Evolutionary conservation across 2,329 filamentous ascomycete genomes (phyloP).

Genomic region (Colletotrichum abscissum): DNA sequence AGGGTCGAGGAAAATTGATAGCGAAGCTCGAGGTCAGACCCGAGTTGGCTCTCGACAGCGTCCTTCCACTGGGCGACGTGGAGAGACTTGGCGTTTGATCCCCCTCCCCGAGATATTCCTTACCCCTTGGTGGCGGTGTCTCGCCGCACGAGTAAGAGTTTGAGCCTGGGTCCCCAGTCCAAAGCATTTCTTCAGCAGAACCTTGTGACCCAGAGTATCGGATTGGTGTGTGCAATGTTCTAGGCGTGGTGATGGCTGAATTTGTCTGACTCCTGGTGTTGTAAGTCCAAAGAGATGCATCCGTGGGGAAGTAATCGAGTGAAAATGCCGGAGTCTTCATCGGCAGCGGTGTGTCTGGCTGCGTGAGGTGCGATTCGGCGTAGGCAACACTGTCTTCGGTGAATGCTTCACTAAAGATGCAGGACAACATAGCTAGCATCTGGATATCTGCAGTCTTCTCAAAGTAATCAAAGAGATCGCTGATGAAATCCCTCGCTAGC

Average conservation of each 20-base stretch:
- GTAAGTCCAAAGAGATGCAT: slow-evolving; percentile 64
- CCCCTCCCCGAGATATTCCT: slow-evolving; percentile 56
- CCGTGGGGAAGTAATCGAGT: slow-evolving; percentile 73
- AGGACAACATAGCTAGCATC: slow-evolving; percentile 79
- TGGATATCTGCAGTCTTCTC: slow-evolving; percentile 73
- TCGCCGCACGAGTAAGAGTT: slow-evolving; percentile 72
- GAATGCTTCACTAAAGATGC: slow-evolving; percentile 73
- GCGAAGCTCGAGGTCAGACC: slow-evolving; percentile 67
- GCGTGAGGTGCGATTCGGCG: slow-evolving; percentile 65
- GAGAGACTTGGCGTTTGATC: slow-evolving; percentile 65
- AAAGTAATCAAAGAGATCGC: slow-evolving; percentile 72
- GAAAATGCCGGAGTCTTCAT: slow-evolving; percentile 76
- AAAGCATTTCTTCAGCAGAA: slow-evolving; percentile 63
- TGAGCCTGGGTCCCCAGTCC: slow-evolving; percentile 64
- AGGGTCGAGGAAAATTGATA: slow-evolving; percentile 63
- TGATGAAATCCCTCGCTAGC: slow-evolving; percentile 69
- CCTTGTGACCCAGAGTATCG: slow-evolving; percentile 65
- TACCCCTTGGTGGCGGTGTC: slow-evolving; percentile 64
- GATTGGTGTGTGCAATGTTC: slow-evolving; percentile 66
- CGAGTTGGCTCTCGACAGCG: slow-evolving; percentile 64
- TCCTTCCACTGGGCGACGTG: slow-evolving; percentile 67
- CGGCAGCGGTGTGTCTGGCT: slow-evolving; percentile 71
- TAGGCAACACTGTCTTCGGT: slow-evolving; percentile 67
- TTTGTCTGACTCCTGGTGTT: slow-evolving; percentile 63
- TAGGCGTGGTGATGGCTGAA: slow-evolving; percentile 67